These are phyloP conservation scores for Coemansia sp. DNA, from an alignment of 192 early-diverging fungal species.

Conservation along the genomic window DNA sequence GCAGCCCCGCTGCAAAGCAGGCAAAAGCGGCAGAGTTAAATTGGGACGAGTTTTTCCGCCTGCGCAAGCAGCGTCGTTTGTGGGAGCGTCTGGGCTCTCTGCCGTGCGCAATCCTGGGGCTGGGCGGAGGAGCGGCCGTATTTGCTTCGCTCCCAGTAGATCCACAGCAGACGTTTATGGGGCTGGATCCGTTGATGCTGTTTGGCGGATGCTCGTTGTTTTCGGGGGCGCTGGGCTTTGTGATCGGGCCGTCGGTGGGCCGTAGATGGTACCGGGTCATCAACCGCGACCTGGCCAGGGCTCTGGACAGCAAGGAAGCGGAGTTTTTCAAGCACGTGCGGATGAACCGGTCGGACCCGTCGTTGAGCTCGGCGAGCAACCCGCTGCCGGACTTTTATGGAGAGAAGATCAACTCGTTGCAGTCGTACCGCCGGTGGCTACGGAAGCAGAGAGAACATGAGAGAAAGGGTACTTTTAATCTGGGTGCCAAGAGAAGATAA, in stretches of 20 bases:
- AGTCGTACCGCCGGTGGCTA: constrained; percentile 82
- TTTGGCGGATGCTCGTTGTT: constrained; percentile 56
- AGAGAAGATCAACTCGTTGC: constrained; percentile 83
- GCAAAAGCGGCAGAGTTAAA: constrained; percentile 22
- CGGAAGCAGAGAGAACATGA: constrained; percentile 80
- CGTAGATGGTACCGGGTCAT: constrained; percentile 57
- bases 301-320: constrained; percentile 53
- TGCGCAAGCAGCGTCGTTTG: constrained; percentile 62
- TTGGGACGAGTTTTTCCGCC: constrained; percentile 65
- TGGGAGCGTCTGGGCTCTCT: constrained; percentile 60
- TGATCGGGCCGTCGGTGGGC: constrained; percentile 64
- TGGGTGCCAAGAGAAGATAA: constrained; percentile 40
- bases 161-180: constrained; percentile 63
- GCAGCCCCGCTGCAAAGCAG: neutral
- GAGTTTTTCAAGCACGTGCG: constrained; percentile 65
- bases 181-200: constrained; percentile 62
- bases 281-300: constrained; percentile 41
- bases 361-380: constrained; percentile 65
- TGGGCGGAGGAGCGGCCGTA: constrained; percentile 53
- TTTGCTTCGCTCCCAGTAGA: constrained; percentile 62
- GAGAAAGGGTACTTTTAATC: constrained; percentile 66
- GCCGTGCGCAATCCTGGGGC: constrained; percentile 56
- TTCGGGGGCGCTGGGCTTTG: constrained; percentile 61
- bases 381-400: constrained; percentile 90
- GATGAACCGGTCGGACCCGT: constrained; percentile 65